Percentiles rank a stretch among this genome's conserved stretches.
Conservation (phyloP, 441 rosid species). For the Gossypium armourianum region DNA sequence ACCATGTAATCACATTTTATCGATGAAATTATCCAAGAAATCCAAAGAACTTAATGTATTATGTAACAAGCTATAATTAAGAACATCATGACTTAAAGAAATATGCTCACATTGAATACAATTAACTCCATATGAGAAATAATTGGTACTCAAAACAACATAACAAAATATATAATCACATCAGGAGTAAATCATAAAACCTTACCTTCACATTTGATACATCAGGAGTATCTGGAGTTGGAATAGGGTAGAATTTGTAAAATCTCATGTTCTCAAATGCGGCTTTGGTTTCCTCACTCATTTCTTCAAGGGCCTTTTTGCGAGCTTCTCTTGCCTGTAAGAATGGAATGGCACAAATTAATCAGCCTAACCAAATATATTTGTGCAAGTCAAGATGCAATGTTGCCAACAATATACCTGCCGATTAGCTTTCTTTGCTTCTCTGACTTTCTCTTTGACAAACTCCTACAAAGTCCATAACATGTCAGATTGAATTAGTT, state of each 20-base stretch:
- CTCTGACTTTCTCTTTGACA: slow-evolving; percentile 66
- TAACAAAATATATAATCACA: background rate
- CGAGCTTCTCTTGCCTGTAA: slow-evolving; percentile 62
- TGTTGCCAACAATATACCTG: slow-evolving; percentile 37
- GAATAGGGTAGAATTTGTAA: slow-evolving; percentile 76
- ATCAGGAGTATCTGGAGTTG: slow-evolving; percentile 59
- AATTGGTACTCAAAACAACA: background rate
- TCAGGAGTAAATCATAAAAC: background rate
- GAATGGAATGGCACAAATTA: slow-evolving; percentile 6
- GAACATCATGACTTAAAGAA: background rate
- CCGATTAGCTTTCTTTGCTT: slow-evolving; percentile 72
- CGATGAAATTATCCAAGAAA: background rate
- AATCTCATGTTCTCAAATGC: slow-evolving; percentile 54
- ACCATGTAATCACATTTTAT: background rate
- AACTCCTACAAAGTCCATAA: slow-evolving; percentile 39
- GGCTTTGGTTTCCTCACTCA: slow-evolving; percentile 53
- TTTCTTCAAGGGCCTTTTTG: slow-evolving; percentile 44
- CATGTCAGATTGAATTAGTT: slow-evolving; percentile 3
- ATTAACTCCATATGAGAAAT: background rate
- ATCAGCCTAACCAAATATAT: background rate
- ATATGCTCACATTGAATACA: background rate
- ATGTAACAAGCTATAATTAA: background rate
- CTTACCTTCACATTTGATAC: slow-evolving; percentile 52
- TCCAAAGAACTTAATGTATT: background rate
- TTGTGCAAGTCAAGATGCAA: background rate